These are phyloP conservation scores for Kodamaea neixiangensis DNA, from an alignment of 805 yeast species.

Conservation along the genomic window DNA sequence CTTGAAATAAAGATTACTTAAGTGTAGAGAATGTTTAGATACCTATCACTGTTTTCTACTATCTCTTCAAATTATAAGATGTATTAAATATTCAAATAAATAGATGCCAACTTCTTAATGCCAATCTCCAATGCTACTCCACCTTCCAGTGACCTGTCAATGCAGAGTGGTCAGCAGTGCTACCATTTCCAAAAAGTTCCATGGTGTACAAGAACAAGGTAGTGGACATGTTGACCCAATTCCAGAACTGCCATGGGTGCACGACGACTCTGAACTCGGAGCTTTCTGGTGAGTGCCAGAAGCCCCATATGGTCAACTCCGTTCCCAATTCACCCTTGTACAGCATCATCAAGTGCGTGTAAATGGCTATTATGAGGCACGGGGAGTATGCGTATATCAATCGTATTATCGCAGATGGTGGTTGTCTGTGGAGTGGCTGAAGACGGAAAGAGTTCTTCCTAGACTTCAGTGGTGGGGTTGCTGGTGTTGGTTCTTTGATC, in stretches of 20 bases:
- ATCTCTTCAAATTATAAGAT: background rate
- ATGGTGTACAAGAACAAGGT: slow-evolving; percentile 77
- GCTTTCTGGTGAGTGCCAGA: slow-evolving; percentile 35
- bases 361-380: slow-evolving; percentile 90
- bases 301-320: slow-evolving; percentile 61
- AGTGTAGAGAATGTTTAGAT: background rate
- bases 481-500: slow-evolving; percentile 7
- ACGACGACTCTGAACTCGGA: slow-evolving; percentile 32
- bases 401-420: slow-evolving; percentile 45
- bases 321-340: slow-evolving; percentile 74
- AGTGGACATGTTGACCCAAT: slow-evolving; percentile 88
- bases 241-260: slow-evolving; percentile 95
- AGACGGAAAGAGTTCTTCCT: slow-evolving; percentile 17
- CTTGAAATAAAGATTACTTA: slow-evolving; percentile 4
- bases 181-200: slow-evolving; percentile 58
- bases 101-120: background rate
- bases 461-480: slow-evolving; percentile 1
- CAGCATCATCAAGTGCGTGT: slow-evolving; percentile 90
- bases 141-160: slow-evolving; percentile 48
- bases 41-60: too few relatives aligned
- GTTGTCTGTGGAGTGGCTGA: slow-evolving; percentile 20
- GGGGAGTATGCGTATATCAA: slow-evolving; percentile 88
- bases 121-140: slow-evolving; percentile 23
- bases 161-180: slow-evolving; percentile 31
- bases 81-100: slow-evolving; percentile 6